Conservation (phyloP, 225 moss, liverwort and hornwort genomes). For the Bryum argenteum region DNA sequence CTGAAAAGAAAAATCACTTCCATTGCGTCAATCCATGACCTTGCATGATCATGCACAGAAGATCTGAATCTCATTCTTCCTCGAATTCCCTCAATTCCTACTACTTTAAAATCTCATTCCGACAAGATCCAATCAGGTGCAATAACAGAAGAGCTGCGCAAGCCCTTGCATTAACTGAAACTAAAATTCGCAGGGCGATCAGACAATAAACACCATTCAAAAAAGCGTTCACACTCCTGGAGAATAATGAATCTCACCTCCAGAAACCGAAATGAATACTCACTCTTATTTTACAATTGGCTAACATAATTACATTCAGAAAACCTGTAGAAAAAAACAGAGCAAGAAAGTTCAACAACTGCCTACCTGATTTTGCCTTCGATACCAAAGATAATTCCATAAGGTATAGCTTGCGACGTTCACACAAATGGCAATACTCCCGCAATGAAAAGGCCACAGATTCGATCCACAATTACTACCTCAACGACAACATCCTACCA, state of each 20-base stretch:
- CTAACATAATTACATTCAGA: neutral
- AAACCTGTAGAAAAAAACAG: conserved; percentile 1
- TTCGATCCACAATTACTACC: conserved; percentile 28
- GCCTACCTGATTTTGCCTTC: conserved; percentile 63
- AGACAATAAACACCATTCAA: neutral
- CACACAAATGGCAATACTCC: conserved; percentile 3
- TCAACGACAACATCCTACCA: conserved; percentile 26
- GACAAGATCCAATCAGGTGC: conserved; percentile 25
- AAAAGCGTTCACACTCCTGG: neutral
- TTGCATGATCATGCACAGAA: neutral
- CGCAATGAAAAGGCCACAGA: conserved; percentile 8
- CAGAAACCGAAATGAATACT: conserved; percentile 2
- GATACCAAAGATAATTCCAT: conserved; percentile 66
- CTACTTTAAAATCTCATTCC: neutral
- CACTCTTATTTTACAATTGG: neutral
- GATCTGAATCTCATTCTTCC: neutral
- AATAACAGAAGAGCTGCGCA: conserved; percentile 7
- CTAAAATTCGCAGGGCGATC: neutral
- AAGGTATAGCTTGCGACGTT: conserved; percentile 28
- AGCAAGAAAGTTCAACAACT: conserved; percentile 12
- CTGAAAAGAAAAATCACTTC: conserved; percentile 46
- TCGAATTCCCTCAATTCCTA: conserved; percentile 1
- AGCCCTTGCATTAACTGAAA: neutral
- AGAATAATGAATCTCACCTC: conserved; percentile 30
- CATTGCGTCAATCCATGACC: conserved; percentile 31